Evolutionary conservation across 2,329 filamentous ascomycete genomes (phyloP), one percentile per base, ranked within the genome.

Genomic region (Pyricularia sp.): DNA sequence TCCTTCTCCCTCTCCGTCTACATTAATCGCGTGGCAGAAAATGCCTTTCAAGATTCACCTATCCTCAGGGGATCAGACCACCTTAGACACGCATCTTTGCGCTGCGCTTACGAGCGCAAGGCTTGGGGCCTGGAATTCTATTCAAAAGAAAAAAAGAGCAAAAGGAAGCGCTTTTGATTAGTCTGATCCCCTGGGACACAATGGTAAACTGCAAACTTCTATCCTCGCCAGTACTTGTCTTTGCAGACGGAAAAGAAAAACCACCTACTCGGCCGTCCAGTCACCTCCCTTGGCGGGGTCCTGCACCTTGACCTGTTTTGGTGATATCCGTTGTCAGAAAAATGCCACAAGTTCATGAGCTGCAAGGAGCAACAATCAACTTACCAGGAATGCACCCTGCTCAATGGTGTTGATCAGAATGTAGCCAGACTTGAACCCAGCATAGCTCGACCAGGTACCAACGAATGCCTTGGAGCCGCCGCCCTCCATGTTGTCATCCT

Each of bases 321-420:
- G 12, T 16, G 28, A 19, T 19, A 8, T 2, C 33, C 4, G 4
- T 28, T 28, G 13, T 59, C 28, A 59, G 55, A 26, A 59, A 19
- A 19, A 59, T 26, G 0, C 4, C 55, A 8, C 24, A 13, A 28
- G 35, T 24, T 35, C 8, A 13, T 4, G 12, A n/a, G n/a, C 61
- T 28, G 22, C 61, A 5, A 28, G 2, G 9, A n/a, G 13, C 2
- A 57, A 30, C 19, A 9, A 62, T 22, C 16, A n/a, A 35, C 60
- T 75, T 31, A 76, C 72, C 10, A 75, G 72, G 68, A 74, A 78
- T 0, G 72, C 71, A 10, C 77, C 77, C 9, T 76, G 70, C 66
- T 82, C 80, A 66, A 82, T 81, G 1, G 78, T 81, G 70, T 82
- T 82, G 63, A 81, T 72, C 16, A 80, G 73, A 59, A 81, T 71